Percentiles rank a stretch among this genome's conserved stretches.
Evolutionary conservation across 1,284 basidiomycete genomes (phyloP).

Genomic region (Rhodotorula sp.): DNA sequence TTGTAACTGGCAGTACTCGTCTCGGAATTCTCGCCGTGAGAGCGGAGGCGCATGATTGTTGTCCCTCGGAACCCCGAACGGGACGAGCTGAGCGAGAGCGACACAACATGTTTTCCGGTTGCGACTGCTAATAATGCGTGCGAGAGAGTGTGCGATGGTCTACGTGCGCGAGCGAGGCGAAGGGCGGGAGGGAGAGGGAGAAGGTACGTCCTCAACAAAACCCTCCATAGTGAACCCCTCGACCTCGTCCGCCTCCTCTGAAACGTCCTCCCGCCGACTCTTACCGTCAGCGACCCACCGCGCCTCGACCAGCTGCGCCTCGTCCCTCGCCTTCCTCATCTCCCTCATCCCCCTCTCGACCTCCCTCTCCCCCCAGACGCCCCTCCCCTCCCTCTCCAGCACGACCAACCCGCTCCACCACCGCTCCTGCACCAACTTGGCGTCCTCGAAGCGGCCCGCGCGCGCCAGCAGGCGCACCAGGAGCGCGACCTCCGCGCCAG

Average conservation of each 20-base stretch:
- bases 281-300: background rate
- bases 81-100: background rate
- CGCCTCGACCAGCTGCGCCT: constrained; percentile 11
- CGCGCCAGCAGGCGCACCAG: constrained; percentile 17
- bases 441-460: constrained; percentile 27
- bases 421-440: constrained; percentile 23
- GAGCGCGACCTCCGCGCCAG: constrained; percentile 7
- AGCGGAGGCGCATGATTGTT: too few relatives aligned
- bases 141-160: background rate
- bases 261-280: too few relatives aligned
- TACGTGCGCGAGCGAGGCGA: background rate
- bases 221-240: background rate
- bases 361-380: background rate
- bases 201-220: background rate
- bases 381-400: constrained; percentile 1
- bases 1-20: too few relatives aligned
- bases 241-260: background rate
- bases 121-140: background rate
- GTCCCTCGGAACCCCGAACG: too few relatives aligned
- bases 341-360: constrained; percentile 3
- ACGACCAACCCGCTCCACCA: constrained; percentile 30
- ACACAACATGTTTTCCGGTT: background rate
- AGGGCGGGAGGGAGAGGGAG: background rate
- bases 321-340: constrained; percentile 20
- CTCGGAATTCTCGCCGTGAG: too few relatives aligned